phyloP scores from a whole-genome alignment of 305 asterid genomes.

The Fraxinus sp. region DNA sequence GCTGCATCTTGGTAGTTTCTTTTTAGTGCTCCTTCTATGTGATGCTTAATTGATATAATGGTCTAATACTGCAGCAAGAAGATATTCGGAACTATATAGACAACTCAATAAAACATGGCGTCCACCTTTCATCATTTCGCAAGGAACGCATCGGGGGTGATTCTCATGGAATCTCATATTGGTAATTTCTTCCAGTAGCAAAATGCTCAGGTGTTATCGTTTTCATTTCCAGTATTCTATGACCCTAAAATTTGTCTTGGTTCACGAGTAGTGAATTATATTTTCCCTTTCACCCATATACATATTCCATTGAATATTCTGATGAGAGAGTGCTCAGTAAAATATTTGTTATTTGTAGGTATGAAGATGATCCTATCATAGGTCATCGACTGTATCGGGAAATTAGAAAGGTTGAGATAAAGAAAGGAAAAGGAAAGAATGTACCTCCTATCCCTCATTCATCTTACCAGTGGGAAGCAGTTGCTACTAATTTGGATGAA shows the following conservation, averaged over 20 bases:
- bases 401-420: constrained; percentile 82
- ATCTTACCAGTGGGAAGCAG: constrained; percentile 95
- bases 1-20: neutral
- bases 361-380: constrained; percentile 79
- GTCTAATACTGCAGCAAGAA: constrained; percentile 83
- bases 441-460: constrained; percentile 74
- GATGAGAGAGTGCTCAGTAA: neutral
- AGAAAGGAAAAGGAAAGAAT: constrained; percentile 80
- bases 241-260: neutral
- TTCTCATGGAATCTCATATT: constrained; percentile 75
- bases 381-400: constrained; percentile 96
- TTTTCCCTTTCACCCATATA: constrained; percentile 12
- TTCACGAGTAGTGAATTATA: constrained; percentile 2
- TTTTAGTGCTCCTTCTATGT: neutral
- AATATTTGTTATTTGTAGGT: constrained; percentile 48
- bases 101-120: constrained; percentile 72
- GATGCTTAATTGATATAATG: constrained; percentile 21
- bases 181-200: constrained; percentile 45
- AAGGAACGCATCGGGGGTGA: constrained; percentile 93
- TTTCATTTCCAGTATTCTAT: neutral
- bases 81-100: constrained; percentile 87
- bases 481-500: constrained; percentile 89
- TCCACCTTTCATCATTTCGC: constrained; percentile 70
- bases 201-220: constrained; percentile 9
- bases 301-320: constrained; percentile 8